Evolutionary conservation across 306 rosid genomes (phyloP).

Genomic region (Vicia sativa): DNA sequence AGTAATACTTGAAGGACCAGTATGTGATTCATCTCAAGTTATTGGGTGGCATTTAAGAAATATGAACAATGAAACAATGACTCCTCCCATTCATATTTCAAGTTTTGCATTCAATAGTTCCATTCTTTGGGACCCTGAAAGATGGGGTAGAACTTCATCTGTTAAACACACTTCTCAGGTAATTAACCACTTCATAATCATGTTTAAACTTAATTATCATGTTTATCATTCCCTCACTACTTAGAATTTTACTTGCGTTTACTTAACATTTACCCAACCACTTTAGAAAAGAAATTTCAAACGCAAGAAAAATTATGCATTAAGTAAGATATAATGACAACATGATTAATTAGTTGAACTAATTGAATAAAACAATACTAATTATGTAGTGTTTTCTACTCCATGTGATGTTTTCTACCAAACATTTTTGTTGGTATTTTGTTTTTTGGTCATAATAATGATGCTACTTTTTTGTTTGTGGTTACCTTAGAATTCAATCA

Average conservation of each 20-base stretch:
- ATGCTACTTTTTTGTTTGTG: background rate
- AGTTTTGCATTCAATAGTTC: conserved; percentile 93
- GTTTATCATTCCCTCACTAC: conserved; percentile 1
- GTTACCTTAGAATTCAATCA: conserved; percentile 66
- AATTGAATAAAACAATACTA: conserved; percentile 10
- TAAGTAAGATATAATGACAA: conserved; percentile 45
- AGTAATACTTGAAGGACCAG: conserved; percentile 86
- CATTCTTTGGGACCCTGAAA: conserved; percentile 93
- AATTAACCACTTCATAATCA: conserved; percentile 14
- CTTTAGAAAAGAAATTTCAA: conserved; percentile 21
- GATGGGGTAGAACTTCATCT: conserved; percentile 98
- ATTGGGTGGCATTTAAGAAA: conserved; percentile 87
- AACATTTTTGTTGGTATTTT: background rate
- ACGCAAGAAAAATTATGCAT: conserved; percentile 20
- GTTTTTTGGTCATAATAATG: conserved; percentile 8
- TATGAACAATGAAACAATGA: conserved; percentile 58
- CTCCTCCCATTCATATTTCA: conserved; percentile 75
- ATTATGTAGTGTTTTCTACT: conserved; percentile 37
- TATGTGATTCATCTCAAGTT: conserved; percentile 86
- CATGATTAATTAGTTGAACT: conserved; percentile 44
- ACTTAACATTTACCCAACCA: conserved; percentile 57
- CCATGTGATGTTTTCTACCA: conserved; percentile 28
- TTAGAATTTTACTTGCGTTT: conserved; percentile 33
- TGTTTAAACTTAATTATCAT: conserved; percentile 11
- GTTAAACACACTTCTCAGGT: conserved; percentile 87